Evolutionary conservation across 2,329 filamentous ascomycete genomes (phyloP), one percentile per base, ranked within the genome.

Genomic region (Ceratocystis alfenasii): DNA sequence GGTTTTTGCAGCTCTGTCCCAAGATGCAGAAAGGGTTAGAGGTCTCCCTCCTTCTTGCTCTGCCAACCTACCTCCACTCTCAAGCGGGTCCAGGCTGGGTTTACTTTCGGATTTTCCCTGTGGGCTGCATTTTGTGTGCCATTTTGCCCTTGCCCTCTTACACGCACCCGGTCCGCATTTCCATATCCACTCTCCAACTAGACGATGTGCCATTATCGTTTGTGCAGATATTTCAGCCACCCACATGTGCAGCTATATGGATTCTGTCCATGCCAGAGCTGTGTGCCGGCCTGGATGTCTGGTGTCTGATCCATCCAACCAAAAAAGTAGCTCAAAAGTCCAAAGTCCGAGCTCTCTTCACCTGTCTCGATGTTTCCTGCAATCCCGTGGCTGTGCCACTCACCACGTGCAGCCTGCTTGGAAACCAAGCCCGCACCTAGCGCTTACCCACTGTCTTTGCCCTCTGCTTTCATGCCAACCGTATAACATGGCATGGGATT

Each of bases 71-170:
- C 48, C 8, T 5, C 15, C 57, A 33, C 10, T 41, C 36, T 10
- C 36, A 33, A 28, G 30, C 17, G 30, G 30, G 25, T 60, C 22
- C 15, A 33, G 25, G 30, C 25, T 33, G 57, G 10, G 17, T 1
- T 46, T n/a, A 12, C 15, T 63, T 55, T 55, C n/a, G 5, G 6
- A 41, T 41, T 55, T 64, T 5, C n/a, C 6, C 62, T 64, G 57
- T 67, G 62, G 44, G 55, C 62, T 59, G 63, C 57, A 65, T 60
- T 65, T 55, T 65, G 63, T 59, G 30, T 22, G 25, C 7, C 22
- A 20, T 28, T 8, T 65, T 62, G 66, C 66, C 63, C 66, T 67
- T 67, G 63, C 63, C 66, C 63, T 67, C 63, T 65, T 65, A 67
- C 60, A 67, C 59, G 44, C 28, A 64, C 17, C 15, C 50, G 15